Evolutionary conservation across 257 asterid genomes (phyloP).

Genomic region (Solanum tarapatanum): DNA sequence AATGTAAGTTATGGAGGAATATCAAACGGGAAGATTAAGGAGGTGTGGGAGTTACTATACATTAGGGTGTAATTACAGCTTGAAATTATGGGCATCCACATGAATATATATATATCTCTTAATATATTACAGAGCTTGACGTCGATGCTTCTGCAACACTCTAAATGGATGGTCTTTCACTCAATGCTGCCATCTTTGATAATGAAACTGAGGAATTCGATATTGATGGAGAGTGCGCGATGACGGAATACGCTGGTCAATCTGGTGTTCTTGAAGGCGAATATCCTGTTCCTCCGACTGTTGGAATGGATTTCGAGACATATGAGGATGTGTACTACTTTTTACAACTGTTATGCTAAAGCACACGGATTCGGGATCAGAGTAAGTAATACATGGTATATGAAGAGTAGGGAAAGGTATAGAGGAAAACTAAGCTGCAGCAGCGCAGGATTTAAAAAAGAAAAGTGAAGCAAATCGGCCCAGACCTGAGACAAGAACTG

Average conservation of each 20-base stretch:
- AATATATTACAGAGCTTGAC: neutral
- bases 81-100: too few species aligned
- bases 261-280: constrained; percentile 35
- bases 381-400: constrained; percentile 58
- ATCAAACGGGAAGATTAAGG: too few species aligned
- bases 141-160: neutral
- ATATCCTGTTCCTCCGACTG: constrained; percentile 47
- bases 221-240: constrained; percentile 37
- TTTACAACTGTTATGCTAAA: constrained; percentile 47
- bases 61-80: too few species aligned
- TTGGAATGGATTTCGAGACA: constrained; percentile 56
- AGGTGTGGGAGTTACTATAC: too few species aligned
- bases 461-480: constrained; percentile 47
- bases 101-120: neutral
- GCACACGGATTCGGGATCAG: constrained; percentile 57
- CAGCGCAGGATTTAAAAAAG: constrained; percentile 64
- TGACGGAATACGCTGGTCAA: constrained; percentile 42
- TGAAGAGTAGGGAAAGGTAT: constrained; percentile 52
- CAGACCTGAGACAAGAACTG: constrained; percentile 60
- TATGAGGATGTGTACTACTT: constrained; percentile 57
- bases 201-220: constrained; percentile 37
- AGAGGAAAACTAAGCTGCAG: constrained; percentile 58
- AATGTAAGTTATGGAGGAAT: too few species aligned
- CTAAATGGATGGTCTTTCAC: constrained; percentile 31
- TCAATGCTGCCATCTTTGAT: constrained; percentile 27